Evolutionary conservation across 257 asterid genomes (phyloP).

Genomic region (Salvia hispanica): DNA sequence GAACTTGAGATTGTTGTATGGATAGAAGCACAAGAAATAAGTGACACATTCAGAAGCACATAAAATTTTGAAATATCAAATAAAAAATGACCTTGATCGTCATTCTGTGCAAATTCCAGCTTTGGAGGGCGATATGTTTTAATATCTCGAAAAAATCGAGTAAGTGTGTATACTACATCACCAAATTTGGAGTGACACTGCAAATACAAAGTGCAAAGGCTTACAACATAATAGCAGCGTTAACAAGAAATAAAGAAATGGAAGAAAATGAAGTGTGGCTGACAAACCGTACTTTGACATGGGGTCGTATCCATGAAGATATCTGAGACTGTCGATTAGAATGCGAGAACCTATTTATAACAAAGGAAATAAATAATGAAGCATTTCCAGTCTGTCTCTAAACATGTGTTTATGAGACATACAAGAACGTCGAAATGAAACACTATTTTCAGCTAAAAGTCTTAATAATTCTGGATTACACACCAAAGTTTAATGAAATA

Average conservation of each 20-base stretch:
- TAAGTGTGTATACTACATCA: conserved; percentile 79
- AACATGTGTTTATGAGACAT: neutral
- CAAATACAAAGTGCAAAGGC: conserved; percentile 31
- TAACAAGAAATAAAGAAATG: neutral
- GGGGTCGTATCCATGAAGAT: conserved; percentile 92
- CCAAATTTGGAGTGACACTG: conserved; percentile 95
- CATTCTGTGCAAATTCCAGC: conserved; percentile 45
- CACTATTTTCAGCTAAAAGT: neutral
- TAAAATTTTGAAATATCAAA: neutral
- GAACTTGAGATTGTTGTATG: conserved; percentile 16
- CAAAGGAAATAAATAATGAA: conserved; percentile 16
- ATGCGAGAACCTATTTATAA: conserved; percentile 59
- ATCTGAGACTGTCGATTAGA: conserved; percentile 79
- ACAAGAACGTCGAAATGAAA: conserved; percentile 2
- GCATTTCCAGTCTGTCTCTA: neutral
- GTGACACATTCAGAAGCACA: conserved; percentile 22
- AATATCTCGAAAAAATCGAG: conserved; percentile 84
- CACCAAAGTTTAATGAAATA: neutral
- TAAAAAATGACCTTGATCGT: conserved; percentile 47
- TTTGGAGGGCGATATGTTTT: conserved; percentile 56
- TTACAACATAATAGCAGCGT: conserved; percentile 21
- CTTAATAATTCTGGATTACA: conserved; percentile 17
- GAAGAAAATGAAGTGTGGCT: conserved; percentile 21
- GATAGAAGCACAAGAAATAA: conserved; percentile 29
- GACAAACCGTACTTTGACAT: conserved; percentile 71